Evolutionary conservation across 768 basidiomycete genomes (phyloP).

Genomic region (Neoboletus magnificus): DNA sequence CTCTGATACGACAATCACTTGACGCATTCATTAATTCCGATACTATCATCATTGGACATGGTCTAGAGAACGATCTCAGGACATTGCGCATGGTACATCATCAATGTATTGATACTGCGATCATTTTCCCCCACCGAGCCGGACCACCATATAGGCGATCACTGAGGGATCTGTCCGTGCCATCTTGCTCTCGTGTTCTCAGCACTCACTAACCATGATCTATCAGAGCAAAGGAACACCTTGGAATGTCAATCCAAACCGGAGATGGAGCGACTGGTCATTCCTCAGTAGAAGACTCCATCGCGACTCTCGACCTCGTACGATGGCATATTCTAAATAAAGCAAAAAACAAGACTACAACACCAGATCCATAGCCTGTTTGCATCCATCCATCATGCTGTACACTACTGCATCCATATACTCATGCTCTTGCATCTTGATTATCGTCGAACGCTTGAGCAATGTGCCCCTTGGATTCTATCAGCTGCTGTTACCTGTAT

Average conservation of each 20-base stretch:
- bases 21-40: slow-evolving; percentile 68
- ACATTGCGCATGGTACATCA: slow-evolving; percentile 86
- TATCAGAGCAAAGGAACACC: slow-evolving; percentile 72
- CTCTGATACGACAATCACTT: slow-evolving; percentile 62
- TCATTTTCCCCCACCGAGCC: slow-evolving; percentile 81
- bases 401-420: slow-evolving; percentile 1
- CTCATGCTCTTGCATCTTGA: neutral
- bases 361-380: slow-evolving; percentile 13
- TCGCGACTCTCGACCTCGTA: slow-evolving; percentile 85
- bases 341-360: slow-evolving; percentile 31
- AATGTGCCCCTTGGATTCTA: neutral
- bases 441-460: neutral
- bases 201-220: slow-evolving; percentile 7
- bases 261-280: slow-evolving; percentile 76
- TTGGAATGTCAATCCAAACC: slow-evolving; percentile 79
- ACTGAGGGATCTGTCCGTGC: slow-evolving; percentile 72
- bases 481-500: neutral
- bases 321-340: slow-evolving; percentile 75
- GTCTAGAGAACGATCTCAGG: slow-evolving; percentile 91
- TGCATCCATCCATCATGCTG: neutral
- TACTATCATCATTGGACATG: slow-evolving; percentile 88
- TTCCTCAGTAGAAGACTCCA: slow-evolving; percentile 86
- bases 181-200: neutral
- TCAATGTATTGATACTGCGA: slow-evolving; percentile 81
- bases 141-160: slow-evolving; percentile 78